phyloP scores from a whole-genome alignment of 2,329 filamentous ascomycete species.

The Truncatella angustata region DNA sequence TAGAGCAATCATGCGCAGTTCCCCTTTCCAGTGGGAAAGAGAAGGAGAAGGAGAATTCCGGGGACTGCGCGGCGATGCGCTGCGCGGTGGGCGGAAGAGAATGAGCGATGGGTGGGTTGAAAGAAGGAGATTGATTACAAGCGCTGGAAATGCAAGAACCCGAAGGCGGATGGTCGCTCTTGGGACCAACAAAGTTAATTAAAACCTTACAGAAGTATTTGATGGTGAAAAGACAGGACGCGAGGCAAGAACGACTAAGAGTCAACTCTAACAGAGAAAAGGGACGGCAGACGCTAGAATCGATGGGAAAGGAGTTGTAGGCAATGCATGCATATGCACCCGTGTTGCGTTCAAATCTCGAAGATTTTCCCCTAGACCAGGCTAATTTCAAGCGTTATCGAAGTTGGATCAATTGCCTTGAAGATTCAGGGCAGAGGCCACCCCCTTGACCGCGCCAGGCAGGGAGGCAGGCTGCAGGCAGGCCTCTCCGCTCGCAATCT shows the following conservation, averaged over 20 bases:
- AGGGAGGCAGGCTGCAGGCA: too few relatives aligned
- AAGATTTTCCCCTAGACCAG: slow-evolving; percentile 22
- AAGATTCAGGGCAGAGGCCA: not conserved
- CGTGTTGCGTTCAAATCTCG: slow-evolving; percentile 17
- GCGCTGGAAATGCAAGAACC: not conserved
- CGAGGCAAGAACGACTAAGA: not conserved
- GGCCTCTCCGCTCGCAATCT: not conserved
- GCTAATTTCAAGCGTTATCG: slow-evolving; percentile 13
- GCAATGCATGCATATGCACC: too few relatives aligned
- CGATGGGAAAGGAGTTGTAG: not conserved
- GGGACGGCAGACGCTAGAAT: not conserved
- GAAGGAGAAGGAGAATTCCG: slow-evolving; percentile 1
- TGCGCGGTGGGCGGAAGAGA: not conserved
- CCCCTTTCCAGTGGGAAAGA: not conserved
- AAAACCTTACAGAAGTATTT: slow-evolving; percentile 1
- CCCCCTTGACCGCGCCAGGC: too few relatives aligned
- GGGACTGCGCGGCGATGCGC: slow-evolving; percentile 1
- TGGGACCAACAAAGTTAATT: not conserved
- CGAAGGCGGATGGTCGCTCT: not conserved
- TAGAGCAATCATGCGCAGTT: slow-evolving; percentile 27
- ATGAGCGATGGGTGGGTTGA: not conserved
- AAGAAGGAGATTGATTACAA: not conserved
- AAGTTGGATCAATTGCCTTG: not conserved
- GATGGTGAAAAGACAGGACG: not conserved
- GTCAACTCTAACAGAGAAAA: not conserved